Base-by-base conservation (phyloP, 768 basidiomycete genomes). In the Polyporus arcularius region DNA sequence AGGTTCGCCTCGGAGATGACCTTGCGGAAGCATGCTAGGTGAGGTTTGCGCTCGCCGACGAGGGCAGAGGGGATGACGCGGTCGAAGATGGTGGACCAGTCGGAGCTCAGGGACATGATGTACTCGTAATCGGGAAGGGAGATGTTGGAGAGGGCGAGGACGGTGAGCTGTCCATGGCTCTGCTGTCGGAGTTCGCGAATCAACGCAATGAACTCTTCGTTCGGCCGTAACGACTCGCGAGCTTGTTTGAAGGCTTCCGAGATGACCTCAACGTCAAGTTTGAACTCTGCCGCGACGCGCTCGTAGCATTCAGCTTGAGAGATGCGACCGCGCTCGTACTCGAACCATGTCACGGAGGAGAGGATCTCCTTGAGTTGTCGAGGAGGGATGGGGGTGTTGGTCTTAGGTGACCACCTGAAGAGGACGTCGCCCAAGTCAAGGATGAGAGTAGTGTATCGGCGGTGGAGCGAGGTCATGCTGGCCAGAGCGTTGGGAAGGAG, bases 71-170 rank as follows among this genome's bases (percentile, higher is more conserved):
- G 82, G 66, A 83, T 86, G 18, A 85, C 71, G 30, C 74, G 67
- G 55, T 84, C 82, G 48, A 63, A 63, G 21, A 63, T 40, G 7
- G 61, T 42, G 4, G 62, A 77, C 82, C n/a, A 65, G 71, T 75
- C 47, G 71, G 59, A 84, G 84, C n/a, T 82, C 74, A 9, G 74
- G 67, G 80, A 79, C 53, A 72, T 77, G 26, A 84, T 74, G 15
- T 76, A 73, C 43, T 76, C 72, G 62, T 77, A 83, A 64, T 85
- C 84, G 9, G 82, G 81, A 0, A 73, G 64, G 16, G 84, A 83
- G 30, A 86, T 85, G 69, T 86, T 86, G 39, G 82, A 84, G 81
- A 85, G 83, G 35, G 83, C 84, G 53, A 79, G 83, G 39, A 85
- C 75, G 11, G 71, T 57, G 2, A 74, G 73, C 57, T 77, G 72